Base-by-base conservation (phyloP, 1,284 basidiomycete species). In the Agaricales sp. region DNA sequence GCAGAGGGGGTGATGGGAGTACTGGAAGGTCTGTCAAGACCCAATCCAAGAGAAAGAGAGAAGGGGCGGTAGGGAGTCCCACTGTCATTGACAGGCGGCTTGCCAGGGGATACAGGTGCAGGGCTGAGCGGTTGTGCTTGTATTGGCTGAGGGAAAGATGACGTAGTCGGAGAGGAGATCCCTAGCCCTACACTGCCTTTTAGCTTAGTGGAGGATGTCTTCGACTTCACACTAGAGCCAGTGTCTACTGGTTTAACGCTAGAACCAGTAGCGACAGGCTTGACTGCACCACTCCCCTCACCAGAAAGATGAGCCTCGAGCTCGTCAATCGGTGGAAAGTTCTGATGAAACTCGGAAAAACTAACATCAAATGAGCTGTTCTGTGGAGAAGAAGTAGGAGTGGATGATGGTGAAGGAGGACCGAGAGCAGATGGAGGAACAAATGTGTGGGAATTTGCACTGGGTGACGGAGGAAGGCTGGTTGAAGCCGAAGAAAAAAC, bases 301-400 rank as follows among this genome's bases (percentile, higher is more conserved):
- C 26, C 26, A 30, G 26, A 30, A 6, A 30, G 26, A 48, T 69
- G 64, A 59, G 80, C 80, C 51, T 87, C 77, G 20, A 88, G 65
- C 59, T 87, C 84, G 57, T 85, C 80, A 55, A 88, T 84, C 12
- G 84, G 75, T 2, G 85, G 85, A 54, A 87, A 88, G 19, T 71
- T 62, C 47, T 77, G 71, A 2, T 71, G 64, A 57, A 87, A 86
- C 44, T 78, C 78, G 2, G 73, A 63, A 8, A 80, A 50, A 18
- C 19, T 41, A 16, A 41, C 13, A n/a, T 41, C 16, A 16, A 20
- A n/a, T 41, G 39, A 11, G 60, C 61, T 59, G 57, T 62, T 56
- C 25, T 67, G 67, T 2, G 76, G 73, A 21, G 75, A 74, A 2
- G 73, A 73, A 8, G 75, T 70, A 21, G 69, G 71, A 8, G 75